Percentiles rank a stretch among this genome's conserved stretches.
phyloP scores from a whole-genome alignment of 768 basidiomycete species.

The Rhizopogon roseolus region DNA sequence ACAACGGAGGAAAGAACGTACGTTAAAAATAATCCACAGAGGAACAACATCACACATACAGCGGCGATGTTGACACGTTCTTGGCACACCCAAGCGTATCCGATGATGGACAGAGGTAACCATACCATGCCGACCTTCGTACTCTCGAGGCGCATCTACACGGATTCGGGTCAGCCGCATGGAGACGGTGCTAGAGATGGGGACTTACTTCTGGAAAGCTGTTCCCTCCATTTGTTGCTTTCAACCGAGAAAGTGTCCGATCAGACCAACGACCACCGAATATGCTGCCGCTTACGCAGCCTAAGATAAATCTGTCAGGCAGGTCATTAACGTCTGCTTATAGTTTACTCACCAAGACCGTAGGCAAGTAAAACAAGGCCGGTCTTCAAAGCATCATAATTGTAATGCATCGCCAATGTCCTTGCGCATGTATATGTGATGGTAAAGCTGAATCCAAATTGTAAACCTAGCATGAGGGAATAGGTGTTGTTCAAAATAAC shows the following conservation, averaged over 20 bases:
- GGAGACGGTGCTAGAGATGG: background rate
- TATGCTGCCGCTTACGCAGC: conserved; percentile 50
- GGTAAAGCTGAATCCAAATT: conserved; percentile 68
- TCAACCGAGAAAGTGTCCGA: conserved; percentile 38
- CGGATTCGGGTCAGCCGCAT: background rate
- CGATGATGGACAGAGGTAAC: conserved; percentile 55
- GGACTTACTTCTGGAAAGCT: conserved; percentile 60
- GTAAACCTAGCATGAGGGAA: conserved; percentile 39
- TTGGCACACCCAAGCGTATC: conserved; percentile 75
- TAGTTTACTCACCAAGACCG: conserved; percentile 49
- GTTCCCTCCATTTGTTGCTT: conserved; percentile 41
- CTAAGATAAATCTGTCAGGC: conserved; percentile 15
- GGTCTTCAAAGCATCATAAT: conserved; percentile 65
- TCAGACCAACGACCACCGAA: conserved; percentile 62
- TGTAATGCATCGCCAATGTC: conserved; percentile 60
- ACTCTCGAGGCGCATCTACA: conserved; percentile 71
- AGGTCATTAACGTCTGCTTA: background rate
- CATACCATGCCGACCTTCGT: conserved; percentile 49
- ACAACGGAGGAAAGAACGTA: conserved; percentile 28
- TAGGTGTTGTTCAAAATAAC: background rate
- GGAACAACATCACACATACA: conserved; percentile 70
- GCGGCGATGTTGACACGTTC: conserved; percentile 61
- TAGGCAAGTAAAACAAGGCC: conserved; percentile 76
- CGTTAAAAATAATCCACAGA: conserved; percentile 72
- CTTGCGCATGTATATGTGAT: conserved; percentile 73